Evolutionary conservation across 1,139 yeast species (phyloP), one percentile per base, ranked within the genome.

Genomic region (Saccharomyces uvarum): DNA sequence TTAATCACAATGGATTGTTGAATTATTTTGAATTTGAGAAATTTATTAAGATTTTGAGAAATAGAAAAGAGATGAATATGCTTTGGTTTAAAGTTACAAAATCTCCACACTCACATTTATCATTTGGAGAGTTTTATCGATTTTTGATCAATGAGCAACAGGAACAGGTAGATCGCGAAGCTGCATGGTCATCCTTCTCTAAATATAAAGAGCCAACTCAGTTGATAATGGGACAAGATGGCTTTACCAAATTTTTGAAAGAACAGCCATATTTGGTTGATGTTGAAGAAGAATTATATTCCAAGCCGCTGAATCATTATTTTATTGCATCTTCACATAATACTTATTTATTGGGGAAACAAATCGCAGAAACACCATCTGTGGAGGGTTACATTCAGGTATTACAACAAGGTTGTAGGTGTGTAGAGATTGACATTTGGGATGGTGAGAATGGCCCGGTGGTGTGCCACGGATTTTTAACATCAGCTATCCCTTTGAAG

Each of bases 391-490:
- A 93, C 62, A 84, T 89, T n/a, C 79, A 86, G 53, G 95, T 89
- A 0, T 73, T 95, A 51, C 97, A 90, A 64, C 80, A 90, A 55
- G 98, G 99, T 1, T 93, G 98, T 63, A 76, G 97, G 50, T 90
- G 97, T 61, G 77, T 95, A 24, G 99, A 95, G 65, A 82, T 95
- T 47, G 99, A 95, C 70, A 78, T 95, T 24, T 95, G 99, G 99
- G 97, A 93, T 71, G 95, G 95, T 8, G 76, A 71, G 26, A 77
- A 76, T 27, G 89, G 85, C 2, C 99, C 99, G 0, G 80, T 88
- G 0, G 97, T 95, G 0, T 86, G 87, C 42, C 99, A 95, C 70
- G 99, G 99, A 0, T 80, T 96, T 0, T 81, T 93, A 57, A 89
- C 98, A 0, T 76, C 86, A 0, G 79, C 90, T 0, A 81, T 93